Conservation (phyloP, 179 eudicot species). For the Vitellaria paradoxa region DNA sequence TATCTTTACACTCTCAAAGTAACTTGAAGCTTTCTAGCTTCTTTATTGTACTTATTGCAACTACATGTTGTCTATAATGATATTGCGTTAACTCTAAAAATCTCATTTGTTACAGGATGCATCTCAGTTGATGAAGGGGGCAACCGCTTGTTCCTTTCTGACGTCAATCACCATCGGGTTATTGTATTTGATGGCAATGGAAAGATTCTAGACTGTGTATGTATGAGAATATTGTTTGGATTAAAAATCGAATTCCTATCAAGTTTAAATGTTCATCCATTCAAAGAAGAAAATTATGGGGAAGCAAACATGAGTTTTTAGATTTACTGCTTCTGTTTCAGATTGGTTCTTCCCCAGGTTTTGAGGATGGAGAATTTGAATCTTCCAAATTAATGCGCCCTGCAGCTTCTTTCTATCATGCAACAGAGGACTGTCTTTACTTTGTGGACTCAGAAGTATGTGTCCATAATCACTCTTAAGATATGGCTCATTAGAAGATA, state of each 20-base stretch:
- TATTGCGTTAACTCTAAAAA: background rate
- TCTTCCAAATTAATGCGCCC: constrained; percentile 76
- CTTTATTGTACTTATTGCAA: background rate
- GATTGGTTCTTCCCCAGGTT: constrained; percentile 99
- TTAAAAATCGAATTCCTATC: background rate
- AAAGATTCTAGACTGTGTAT: constrained; percentile 75
- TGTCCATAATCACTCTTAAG: background rate
- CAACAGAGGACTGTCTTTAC: constrained; percentile 69
- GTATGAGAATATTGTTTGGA: constrained; percentile 22
- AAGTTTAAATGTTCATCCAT: background rate
- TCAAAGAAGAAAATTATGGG: constrained; percentile 3
- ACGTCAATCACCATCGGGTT: constrained; percentile 84
- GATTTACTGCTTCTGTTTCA: constrained; percentile 48
- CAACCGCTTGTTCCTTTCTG: constrained; percentile 75
- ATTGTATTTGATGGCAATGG: constrained; percentile 62
- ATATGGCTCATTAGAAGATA: background rate
- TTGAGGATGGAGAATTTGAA: constrained; percentile 96
- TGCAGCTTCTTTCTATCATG: constrained; percentile 79
- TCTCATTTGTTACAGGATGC: constrained; percentile 60
- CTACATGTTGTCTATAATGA: background rate
- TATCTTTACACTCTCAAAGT: background rate
- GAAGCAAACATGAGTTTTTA: constrained; percentile 10
- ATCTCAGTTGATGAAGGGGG: constrained; percentile 70
- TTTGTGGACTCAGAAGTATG: constrained; percentile 90
- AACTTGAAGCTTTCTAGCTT: background rate